Evolutionary conservation across 768 basidiomycete species (phyloP).

Genomic region (Trametes sanguinea): DNA sequence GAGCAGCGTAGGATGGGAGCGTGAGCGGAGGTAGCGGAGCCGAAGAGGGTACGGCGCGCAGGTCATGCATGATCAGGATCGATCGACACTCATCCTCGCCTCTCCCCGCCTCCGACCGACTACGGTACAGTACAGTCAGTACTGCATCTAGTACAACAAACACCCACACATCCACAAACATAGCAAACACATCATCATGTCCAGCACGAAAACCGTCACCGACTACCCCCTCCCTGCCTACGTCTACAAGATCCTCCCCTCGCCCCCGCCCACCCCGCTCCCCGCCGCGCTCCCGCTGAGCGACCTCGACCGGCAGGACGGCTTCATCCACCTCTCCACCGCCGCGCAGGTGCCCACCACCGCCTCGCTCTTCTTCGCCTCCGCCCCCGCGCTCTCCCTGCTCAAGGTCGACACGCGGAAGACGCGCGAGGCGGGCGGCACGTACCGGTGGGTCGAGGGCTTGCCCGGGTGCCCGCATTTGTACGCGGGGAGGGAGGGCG

Average conservation of each 20-base stretch:
- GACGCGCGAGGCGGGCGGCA: conserved; percentile 23
- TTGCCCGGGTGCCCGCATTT: conserved; percentile 26
- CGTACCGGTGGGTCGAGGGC: conserved; percentile 33
- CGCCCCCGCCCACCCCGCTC: conserved; percentile 42
- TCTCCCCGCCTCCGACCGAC: neutral
- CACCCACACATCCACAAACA: no score
- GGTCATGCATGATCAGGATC: neutral
- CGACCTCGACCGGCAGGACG: conserved; percentile 42
- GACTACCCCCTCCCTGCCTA: conserved; percentile 43
- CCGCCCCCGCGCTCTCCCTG: conserved; percentile 29
- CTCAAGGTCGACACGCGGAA: conserved; percentile 30
- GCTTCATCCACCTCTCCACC: conserved; percentile 51
- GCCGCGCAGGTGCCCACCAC: conserved; percentile 41
- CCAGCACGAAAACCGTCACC: neutral
- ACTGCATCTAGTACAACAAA: no score
- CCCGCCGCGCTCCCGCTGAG: conserved; percentile 39
- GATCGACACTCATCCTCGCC: neutral
- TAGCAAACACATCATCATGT: no score
- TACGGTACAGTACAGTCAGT: no score
- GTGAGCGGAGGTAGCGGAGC: no score
- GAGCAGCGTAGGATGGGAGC: no score
- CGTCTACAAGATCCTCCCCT: conserved; percentile 62
- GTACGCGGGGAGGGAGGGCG: conserved; percentile 27
- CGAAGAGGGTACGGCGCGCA: no score
- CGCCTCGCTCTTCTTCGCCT: conserved; percentile 41